Base-by-base conservation (phyloP, 2,329 filamentous ascomycete genomes). In the Pseudogymnoascus sp. region DNA sequence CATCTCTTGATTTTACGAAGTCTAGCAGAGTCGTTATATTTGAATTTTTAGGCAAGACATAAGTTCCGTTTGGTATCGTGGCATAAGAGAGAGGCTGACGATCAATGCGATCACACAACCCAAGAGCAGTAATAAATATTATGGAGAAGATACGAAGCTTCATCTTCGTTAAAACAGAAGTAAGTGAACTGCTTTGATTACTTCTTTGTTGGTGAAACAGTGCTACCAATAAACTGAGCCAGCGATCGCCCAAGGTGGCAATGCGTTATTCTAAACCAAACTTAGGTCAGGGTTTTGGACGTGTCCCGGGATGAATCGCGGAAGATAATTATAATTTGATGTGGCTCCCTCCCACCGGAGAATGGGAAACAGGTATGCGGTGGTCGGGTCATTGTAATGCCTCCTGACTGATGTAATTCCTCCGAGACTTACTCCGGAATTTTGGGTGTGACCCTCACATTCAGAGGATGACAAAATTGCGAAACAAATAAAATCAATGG, bases 1-100 rank as follows among this genome's bases (percentile, higher is more conserved):
- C 60, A 26, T 58, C 11, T 31, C 66, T 59, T 19, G 63, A 62
- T 37, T 67, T 65, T 23, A 64, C n/a, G 37, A 66, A 58, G 39
- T 67, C 38, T 55, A 66, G 43, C 1, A 66, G 61, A 12, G 62
- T 64, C 23, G 55, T 63, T 7, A 52, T 21, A 5, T 38, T 61
- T 8, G 62, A n/a, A 12, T 45, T 65, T 19, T 55, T 63, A 14
- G 45, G 35, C 33, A 55, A 55, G n/a, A 35, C 26, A 49, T 65
- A 59, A 26, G 37, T 43, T 19, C 39, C 41, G 41, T 62, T 10
- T 12, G 61, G 59, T n/a, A 63, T 6, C 5, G 29, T 14, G 21
- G 61, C 63, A 45, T 63, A 65, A 19, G 45, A 60, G 26, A 64
- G 52, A 55, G 63, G 29, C 37, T 63, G 26, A 26, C 63, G 60